phyloP scores from a whole-genome alignment of 2,329 filamentous ascomycete species.

The Trichoderma simmonsii region DNA sequence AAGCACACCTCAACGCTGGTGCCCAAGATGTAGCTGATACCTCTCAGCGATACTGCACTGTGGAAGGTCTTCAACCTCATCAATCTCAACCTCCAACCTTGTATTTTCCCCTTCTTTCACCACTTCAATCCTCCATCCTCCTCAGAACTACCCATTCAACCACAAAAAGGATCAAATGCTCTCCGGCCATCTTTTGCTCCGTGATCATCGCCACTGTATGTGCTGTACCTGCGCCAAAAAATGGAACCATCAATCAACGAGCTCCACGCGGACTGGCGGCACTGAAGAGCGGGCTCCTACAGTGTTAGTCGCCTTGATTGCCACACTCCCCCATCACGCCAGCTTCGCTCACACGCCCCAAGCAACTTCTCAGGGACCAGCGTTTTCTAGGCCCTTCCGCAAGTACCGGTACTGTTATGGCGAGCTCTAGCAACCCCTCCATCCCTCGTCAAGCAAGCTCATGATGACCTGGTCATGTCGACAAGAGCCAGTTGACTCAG shows the following conservation, averaged over 20 bases:
- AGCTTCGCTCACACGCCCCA: conserved; percentile 7
- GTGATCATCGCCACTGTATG: background rate
- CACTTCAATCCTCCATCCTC: background rate
- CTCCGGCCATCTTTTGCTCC: background rate
- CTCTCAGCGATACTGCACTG: background rate
- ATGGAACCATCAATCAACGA: background rate
- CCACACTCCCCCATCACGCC: conserved; percentile 9
- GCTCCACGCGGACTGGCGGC: conserved; percentile 16
- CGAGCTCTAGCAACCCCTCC: conserved; percentile 3
- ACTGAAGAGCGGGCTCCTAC: background rate
- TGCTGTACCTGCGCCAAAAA: conserved; percentile 8
- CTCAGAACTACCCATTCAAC: background rate
- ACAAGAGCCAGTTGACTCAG: conserved; percentile 11
- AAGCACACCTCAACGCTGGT: background rate
- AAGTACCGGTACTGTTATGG: conserved; percentile 11
- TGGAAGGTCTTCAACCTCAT: background rate
- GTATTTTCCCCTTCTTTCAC: background rate
- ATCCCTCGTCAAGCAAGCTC: conserved; percentile 5
- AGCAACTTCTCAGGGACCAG: conserved; percentile 8
- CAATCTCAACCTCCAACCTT: background rate
- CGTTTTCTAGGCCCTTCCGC: background rate
- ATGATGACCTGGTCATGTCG: conserved; percentile 4
- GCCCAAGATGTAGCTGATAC: background rate
- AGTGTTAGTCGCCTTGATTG: background rate
- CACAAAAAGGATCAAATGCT: background rate